phyloP scores from a whole-genome alignment of 2,329 filamentous ascomycete species.

The Lecanicillium sp. region DNA sequence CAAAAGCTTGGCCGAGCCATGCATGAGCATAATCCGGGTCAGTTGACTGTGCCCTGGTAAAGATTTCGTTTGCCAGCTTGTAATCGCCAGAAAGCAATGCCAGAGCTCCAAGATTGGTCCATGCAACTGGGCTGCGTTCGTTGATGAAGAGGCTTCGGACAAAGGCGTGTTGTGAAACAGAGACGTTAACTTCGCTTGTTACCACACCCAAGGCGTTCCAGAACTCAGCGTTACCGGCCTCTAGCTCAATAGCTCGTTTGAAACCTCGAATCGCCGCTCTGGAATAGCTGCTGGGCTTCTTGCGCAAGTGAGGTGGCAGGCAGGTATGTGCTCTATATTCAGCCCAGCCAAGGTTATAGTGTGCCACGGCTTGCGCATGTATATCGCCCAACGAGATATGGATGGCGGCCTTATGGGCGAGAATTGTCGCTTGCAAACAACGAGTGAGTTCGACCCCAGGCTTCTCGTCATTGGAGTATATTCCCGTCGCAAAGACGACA shows the following conservation, averaged over 20 bases:
- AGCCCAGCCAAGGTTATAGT: slow-evolving; percentile 94
- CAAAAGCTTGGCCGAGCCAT: slow-evolving; percentile 87
- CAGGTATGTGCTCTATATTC: slow-evolving; percentile 75
- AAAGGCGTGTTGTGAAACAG: slow-evolving; percentile 88
- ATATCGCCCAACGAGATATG: slow-evolving; percentile 62
- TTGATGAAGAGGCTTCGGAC: slow-evolving; percentile 89
- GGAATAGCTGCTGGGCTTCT: slow-evolving; percentile 60
- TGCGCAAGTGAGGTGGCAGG: slow-evolving; percentile 43
- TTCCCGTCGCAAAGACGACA: slow-evolving; percentile 35
- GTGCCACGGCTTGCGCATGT: slow-evolving; percentile 89
- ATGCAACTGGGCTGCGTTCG: slow-evolving; percentile 74
- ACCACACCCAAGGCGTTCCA: slow-evolving; percentile 95
- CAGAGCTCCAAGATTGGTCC: slow-evolving; percentile 85
- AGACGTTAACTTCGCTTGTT: slow-evolving; percentile 76
- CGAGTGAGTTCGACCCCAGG: slow-evolving; percentile 44
- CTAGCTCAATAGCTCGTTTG: slow-evolving; percentile 91
- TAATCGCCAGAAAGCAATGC: slow-evolving; percentile 79
- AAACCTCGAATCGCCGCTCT: slow-evolving; percentile 83
- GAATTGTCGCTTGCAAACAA: slow-evolving; percentile 63
- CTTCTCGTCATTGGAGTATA: slow-evolving; percentile 38
- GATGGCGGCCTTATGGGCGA: slow-evolving; percentile 84
- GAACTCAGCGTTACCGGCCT: slow-evolving; percentile 89
- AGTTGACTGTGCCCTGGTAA: slow-evolving; percentile 83
- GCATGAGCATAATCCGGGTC: slow-evolving; percentile 91
- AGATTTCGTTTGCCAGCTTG: slow-evolving; percentile 81